phyloP scores from a whole-genome alignment of 2,329 filamentous ascomycete genomes.

The Trichoderma polysporum region DNA sequence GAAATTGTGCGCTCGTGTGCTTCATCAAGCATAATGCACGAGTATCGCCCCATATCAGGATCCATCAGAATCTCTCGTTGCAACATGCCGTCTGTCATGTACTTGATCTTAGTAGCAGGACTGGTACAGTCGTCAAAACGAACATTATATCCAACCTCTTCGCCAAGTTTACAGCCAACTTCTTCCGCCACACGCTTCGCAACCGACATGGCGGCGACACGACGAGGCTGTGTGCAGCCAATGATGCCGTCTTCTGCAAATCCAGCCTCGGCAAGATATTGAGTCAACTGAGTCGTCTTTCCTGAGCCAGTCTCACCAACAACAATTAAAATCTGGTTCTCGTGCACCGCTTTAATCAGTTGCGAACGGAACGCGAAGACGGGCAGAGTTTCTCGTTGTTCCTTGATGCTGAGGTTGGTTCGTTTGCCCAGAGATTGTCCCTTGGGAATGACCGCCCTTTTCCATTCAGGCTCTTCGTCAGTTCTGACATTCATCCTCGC shows the following conservation, averaged over 20 bases:
- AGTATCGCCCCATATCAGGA: slow-evolving; percentile 83
- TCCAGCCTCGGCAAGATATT: slow-evolving; percentile 90
- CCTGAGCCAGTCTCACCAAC: slow-evolving; percentile 97
- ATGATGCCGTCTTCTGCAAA: slow-evolving; percentile 87
- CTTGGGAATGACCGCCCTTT: slow-evolving; percentile 75
- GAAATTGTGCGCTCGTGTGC: slow-evolving; percentile 96
- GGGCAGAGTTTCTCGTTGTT: slow-evolving; percentile 86
- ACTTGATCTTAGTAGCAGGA: slow-evolving; percentile 89
- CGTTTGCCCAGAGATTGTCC: slow-evolving; percentile 81
- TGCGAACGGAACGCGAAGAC: slow-evolving; percentile 87
- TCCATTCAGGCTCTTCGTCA: slow-evolving; percentile 87
- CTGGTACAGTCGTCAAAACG: slow-evolving; percentile 95
- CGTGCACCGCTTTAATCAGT: slow-evolving; percentile 79
- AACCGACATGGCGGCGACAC: slow-evolving; percentile 96
- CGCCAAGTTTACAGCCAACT: slow-evolving; percentile 84
- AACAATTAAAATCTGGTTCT: slow-evolving; percentile 91
- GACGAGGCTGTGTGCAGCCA: slow-evolving; percentile 93
- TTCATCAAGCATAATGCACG: slow-evolving; percentile 96
- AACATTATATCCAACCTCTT: slow-evolving; percentile 95
- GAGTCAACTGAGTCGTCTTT: slow-evolving; percentile 94
- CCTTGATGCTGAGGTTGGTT: slow-evolving; percentile 88
- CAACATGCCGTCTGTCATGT: slow-evolving; percentile 99
- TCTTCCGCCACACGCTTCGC: slow-evolving; percentile 96
- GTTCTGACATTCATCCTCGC: slow-evolving; percentile 60
- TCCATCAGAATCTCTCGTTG: slow-evolving; percentile 93